These are phyloP conservation scores for Sporothrix luriei DNA, from an alignment of 2,329 filamentous ascomycete species.

Conservation along the genomic window DNA sequence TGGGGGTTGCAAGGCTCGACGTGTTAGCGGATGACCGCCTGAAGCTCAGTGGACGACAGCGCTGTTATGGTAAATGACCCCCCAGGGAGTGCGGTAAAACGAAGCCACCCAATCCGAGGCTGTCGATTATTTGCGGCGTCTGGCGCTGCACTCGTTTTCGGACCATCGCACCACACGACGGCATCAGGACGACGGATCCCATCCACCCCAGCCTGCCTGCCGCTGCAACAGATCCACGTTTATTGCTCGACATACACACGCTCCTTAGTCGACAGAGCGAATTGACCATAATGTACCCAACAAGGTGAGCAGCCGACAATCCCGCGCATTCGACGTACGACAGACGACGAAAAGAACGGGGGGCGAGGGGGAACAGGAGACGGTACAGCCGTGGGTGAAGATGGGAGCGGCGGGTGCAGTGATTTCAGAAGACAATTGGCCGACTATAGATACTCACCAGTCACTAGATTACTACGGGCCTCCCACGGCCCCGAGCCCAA, in stretches of 20 bases:
- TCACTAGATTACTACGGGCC: constrained; percentile 54
- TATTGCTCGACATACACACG: not conserved
- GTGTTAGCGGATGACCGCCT: not conserved
- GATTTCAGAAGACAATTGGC: too few relatives aligned
- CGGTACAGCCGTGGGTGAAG: not conserved
- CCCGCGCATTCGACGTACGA: not conserved
- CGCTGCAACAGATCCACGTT: not conserved
- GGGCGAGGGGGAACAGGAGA: not conserved
- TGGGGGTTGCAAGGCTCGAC: not conserved
- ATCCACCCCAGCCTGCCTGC: constrained; percentile 15
- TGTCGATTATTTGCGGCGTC: constrained; percentile 32
- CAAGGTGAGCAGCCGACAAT: constrained; percentile 40
- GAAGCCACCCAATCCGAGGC: constrained; percentile 35
- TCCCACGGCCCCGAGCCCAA: constrained; percentile 63
- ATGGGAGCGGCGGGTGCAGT: too few relatives aligned
- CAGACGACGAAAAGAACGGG: not conserved
- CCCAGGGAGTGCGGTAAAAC: too few relatives aligned
- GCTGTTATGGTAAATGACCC: too few relatives aligned
- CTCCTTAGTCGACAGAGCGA: not conserved
- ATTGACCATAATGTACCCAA: constrained; percentile 43
- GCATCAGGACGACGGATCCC: constrained; percentile 25
- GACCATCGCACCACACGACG: constrained; percentile 24
- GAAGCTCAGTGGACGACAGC: not conserved
- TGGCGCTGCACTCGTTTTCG: constrained; percentile 21
- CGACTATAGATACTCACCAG: not conserved